phyloP scores from a whole-genome alignment of 805 yeast species.

The Saccharomycopsis fermentans region DNA sequence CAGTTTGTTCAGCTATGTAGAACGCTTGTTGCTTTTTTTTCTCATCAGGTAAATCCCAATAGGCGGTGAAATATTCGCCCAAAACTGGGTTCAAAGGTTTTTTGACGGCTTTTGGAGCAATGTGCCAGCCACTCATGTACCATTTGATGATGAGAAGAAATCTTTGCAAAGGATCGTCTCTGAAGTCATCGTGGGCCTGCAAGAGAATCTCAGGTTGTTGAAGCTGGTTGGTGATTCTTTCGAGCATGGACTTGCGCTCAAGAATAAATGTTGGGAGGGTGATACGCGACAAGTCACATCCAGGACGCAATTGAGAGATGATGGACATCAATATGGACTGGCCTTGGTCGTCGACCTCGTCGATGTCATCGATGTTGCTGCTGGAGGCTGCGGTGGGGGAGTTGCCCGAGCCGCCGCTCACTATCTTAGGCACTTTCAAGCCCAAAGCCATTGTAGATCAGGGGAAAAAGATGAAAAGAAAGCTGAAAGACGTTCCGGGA shows the following conservation, averaged over 20 bases:
- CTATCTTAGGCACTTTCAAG: slow-evolving; percentile 14
- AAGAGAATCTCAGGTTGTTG: slow-evolving; percentile 69
- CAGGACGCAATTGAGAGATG: slow-evolving; percentile 86
- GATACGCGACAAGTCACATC: slow-evolving; percentile 80
- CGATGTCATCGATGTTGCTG: slow-evolving; percentile 54
- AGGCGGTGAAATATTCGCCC: slow-evolving; percentile 85
- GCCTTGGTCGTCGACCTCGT: slow-evolving; percentile 85
- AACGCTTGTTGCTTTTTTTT: slow-evolving; percentile 55
- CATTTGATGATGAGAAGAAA: slow-evolving; percentile 70
- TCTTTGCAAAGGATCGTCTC: slow-evolving; percentile 49
- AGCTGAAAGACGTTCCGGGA: background rate
- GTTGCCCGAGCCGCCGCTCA: slow-evolving; percentile 1
- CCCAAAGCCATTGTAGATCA: slow-evolving; percentile 13
- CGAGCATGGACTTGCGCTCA: slow-evolving; percentile 93
- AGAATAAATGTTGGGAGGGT: slow-evolving; percentile 92
- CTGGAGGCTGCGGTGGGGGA: background rate
- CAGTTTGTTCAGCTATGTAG: slow-evolving; percentile 87
- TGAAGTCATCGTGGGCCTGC: slow-evolving; percentile 45
- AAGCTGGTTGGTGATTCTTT: slow-evolving; percentile 82
- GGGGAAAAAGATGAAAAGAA: background rate
- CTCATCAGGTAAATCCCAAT: slow-evolving; percentile 73
- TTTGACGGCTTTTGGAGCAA: slow-evolving; percentile 96
- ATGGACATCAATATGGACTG: slow-evolving; percentile 81
- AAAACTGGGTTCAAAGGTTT: slow-evolving; percentile 92
- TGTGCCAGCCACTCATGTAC: slow-evolving; percentile 96